phyloP scores from a whole-genome alignment of 805 yeast genomes.

The Candida caryicola region DNA sequence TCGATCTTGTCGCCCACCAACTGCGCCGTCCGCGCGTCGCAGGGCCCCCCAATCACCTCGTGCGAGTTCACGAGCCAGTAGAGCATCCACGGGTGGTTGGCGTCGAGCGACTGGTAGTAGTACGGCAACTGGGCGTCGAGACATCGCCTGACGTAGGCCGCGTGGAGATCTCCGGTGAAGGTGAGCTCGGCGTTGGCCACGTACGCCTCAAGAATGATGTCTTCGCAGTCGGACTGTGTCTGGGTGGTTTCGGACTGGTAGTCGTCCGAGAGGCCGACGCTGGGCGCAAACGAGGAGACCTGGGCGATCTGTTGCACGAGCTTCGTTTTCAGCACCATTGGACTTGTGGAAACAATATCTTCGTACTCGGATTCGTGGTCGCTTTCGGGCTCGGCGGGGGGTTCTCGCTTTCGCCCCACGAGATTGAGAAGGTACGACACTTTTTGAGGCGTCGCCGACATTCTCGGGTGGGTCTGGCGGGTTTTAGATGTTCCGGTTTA shows the following conservation, averaged over 20 bases:
- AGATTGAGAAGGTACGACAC: conserved; percentile 18
- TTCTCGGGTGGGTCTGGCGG: background rate
- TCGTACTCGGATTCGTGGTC: conserved; percentile 15
- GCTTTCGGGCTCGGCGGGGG: conserved; percentile 2
- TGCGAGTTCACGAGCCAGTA: conserved; percentile 73
- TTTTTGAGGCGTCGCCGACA: conserved; percentile 4
- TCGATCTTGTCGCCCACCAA: conserved; percentile 24
- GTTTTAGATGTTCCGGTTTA: background rate
- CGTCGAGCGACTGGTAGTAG: conserved; percentile 60
- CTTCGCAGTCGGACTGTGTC: conserved; percentile 10
- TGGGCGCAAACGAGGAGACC: conserved; percentile 8
- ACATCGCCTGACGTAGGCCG: conserved; percentile 39
- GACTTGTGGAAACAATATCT: conserved; percentile 14
- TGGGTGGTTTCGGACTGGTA: conserved; percentile 12
- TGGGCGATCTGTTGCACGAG: conserved; percentile 1
- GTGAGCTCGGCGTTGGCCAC: conserved; percentile 4
- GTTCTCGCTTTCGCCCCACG: conserved; percentile 14
- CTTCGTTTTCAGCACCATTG: conserved; percentile 1
- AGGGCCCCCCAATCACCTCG: conserved; percentile 18
- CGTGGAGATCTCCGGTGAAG: conserved; percentile 35
- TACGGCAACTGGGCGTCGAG: conserved; percentile 48
- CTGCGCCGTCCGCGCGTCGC: conserved; percentile 2
- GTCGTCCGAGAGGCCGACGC: conserved; percentile 6
- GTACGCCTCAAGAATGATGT: conserved; percentile 8
- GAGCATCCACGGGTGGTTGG: conserved; percentile 88